phyloP scores from a whole-genome alignment of 768 basidiomycete species.

The Dioszegia aurantiaca region DNA sequence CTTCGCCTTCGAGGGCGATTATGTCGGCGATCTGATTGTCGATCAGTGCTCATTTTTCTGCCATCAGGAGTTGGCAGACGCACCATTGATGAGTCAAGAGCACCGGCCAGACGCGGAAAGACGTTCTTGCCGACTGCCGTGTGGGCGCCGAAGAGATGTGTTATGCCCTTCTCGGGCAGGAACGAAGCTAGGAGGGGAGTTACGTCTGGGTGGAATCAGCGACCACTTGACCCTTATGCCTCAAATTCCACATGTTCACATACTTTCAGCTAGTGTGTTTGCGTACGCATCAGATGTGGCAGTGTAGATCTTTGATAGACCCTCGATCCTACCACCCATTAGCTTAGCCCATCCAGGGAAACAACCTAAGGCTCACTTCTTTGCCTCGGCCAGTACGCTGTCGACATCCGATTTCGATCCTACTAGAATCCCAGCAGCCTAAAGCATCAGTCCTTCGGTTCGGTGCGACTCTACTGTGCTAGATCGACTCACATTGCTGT shows the following conservation, averaged over 20 bases:
- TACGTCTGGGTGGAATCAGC: conserved; percentile 55
- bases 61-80: neutral
- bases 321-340: conserved; percentile 43
- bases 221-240: too few species aligned
- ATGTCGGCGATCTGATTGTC: conserved; percentile 70
- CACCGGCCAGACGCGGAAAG: conserved; percentile 85
- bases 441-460: neutral
- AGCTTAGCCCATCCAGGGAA: neutral
- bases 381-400: conserved; percentile 67
- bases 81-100: conserved; percentile 75
- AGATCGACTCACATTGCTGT: conserved; percentile 71
- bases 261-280: conserved; percentile 47
- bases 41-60: neutral
- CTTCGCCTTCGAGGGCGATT: conserved; percentile 67
- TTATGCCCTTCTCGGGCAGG: conserved; percentile 66
- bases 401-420: conserved; percentile 58
- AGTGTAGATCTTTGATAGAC: conserved; percentile 51
- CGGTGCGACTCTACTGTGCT: conserved; percentile 53
- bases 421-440: conserved; percentile 45
- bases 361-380: conserved; percentile 62
- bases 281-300: conserved; percentile 43
- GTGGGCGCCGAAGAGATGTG: conserved; percentile 88
- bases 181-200: conserved; percentile 78
- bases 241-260: conserved; percentile 9
- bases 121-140: conserved; percentile 89